A percentile compares a stretch with the other conserved stretches of the same genome.
These are phyloP conservation scores for Euphorbia lathyris DNA, from an alignment of 345 rosid species.

Conservation along the genomic window DNA sequence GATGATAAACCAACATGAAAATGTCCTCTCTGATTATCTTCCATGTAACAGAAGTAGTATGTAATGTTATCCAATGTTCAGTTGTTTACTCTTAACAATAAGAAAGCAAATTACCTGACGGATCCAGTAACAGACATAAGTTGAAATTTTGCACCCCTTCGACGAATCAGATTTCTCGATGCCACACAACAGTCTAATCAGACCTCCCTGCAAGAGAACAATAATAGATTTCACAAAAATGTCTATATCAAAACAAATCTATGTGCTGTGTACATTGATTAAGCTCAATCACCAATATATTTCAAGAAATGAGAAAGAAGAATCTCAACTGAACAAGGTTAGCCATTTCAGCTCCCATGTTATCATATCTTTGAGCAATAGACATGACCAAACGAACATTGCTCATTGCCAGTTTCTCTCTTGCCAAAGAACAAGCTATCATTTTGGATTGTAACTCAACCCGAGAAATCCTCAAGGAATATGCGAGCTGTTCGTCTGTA, in stretches of 20 bases:
- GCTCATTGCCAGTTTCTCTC: constrained; percentile 94
- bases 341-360: constrained; percentile 91
- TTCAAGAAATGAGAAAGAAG: constrained; percentile 15
- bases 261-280: background rate
- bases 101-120: constrained; percentile 62
- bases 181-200: constrained; percentile 86
- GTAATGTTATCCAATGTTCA: background rate
- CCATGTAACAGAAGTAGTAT: too few relatives aligned
- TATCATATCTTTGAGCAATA: constrained; percentile 84
- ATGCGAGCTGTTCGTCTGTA: constrained; percentile 77
- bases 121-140: constrained; percentile 98
- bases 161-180: constrained; percentile 97
- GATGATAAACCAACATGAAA: too few relatives aligned
- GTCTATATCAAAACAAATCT: background rate
- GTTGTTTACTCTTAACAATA: too few relatives aligned
- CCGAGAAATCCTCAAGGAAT: constrained; percentile 71
- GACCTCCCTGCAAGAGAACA: constrained; percentile 66
- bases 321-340: constrained; percentile 88
- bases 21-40: too few relatives aligned
- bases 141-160: constrained; percentile 83
- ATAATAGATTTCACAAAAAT: background rate
- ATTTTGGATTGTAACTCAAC: constrained; percentile 60
- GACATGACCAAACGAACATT: constrained; percentile 96
- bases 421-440: constrained; percentile 77
- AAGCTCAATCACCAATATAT: background rate